phyloP scores from a whole-genome alignment of 805 yeast genomes.

The Saccharomycopsis capsularis region DNA sequence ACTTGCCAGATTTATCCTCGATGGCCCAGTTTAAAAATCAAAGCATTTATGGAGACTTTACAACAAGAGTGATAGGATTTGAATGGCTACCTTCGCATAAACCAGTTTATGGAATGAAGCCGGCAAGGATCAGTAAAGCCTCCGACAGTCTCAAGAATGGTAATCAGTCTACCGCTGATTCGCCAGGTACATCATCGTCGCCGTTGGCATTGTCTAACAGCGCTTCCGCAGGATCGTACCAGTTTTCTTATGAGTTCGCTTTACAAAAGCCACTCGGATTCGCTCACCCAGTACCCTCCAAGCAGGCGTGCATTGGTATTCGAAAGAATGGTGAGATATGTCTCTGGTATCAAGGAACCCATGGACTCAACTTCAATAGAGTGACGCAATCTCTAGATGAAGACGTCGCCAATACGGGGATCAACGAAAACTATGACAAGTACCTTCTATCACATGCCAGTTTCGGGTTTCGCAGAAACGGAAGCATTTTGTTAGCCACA shows the following conservation, averaged over 20 bases:
- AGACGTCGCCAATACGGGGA: slow-evolving; percentile 20
- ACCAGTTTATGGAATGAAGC: slow-evolving; percentile 51
- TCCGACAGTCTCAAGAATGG: slow-evolving; percentile 12
- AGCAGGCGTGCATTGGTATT: slow-evolving; percentile 64
- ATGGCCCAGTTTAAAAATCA: too few relatives aligned
- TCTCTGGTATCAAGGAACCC: slow-evolving; percentile 59
- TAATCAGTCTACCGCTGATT: too few relatives aligned
- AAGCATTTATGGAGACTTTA: slow-evolving; percentile 1
- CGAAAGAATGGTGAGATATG: slow-evolving; percentile 55
- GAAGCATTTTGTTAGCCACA: slow-evolving; percentile 37
- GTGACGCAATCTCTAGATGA: slow-evolving; percentile 29
- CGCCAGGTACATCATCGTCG: too few relatives aligned
- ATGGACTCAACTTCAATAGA: slow-evolving; percentile 50
- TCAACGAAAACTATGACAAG: background rate
- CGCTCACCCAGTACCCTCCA: slow-evolving; percentile 59
- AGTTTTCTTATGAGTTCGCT: slow-evolving; percentile 49
- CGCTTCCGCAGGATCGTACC: slow-evolving; percentile 24
- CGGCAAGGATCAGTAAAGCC: slow-evolving; percentile 38
- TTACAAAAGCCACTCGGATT: slow-evolving; percentile 56
- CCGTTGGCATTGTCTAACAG: too few relatives aligned
- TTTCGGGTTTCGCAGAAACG: slow-evolving; percentile 47
- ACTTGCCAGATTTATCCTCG: background rate
- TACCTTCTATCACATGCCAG: slow-evolving; percentile 32
- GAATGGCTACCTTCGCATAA: slow-evolving; percentile 75
- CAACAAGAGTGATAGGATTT: slow-evolving; percentile 38